Base-by-base conservation (phyloP, 2,329 filamentous ascomycete genomes). In the Aspergillus tubingensis region DNA sequence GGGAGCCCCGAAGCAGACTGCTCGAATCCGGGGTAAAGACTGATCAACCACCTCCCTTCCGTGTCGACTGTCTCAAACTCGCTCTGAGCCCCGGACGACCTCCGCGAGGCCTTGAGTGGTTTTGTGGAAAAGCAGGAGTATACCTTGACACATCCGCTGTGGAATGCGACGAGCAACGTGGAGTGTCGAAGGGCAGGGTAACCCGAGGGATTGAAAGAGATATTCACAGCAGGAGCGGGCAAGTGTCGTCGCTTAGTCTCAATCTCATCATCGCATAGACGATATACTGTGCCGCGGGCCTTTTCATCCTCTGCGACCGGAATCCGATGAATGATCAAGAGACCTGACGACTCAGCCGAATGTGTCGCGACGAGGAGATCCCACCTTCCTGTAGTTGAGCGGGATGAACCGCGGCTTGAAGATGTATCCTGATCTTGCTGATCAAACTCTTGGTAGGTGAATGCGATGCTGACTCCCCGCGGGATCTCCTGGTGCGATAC, bases 71-170 rank as follows among this genome's bases (percentile, higher is more conserved):
- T 68, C 8, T 76, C 76, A 19, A 67, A 66, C 11, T 76, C 74
- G 30, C 67, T 71, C 27, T 70, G 70, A 13, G 74, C 66, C 3
- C 64, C 66, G 11, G 73, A 72, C 3, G 70, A 66, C 19, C 73
- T 71, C 5, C 73, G 68, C 6, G 63, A 60, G 15, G 68, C 50
- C 50, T 67, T 74, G 6, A 65, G 65, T 15, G 63, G 58, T 44
- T 70, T 74, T 21, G 64, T 69, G 15, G 81, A 76, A 32, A 85
- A 80, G 25, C 82, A 82, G 56, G 86, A 83, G 67, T 85, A 86
- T 13, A 88, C 76, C 56, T 85, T 84, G 27, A 85, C 82, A 44
- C 77, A 79, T 5, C 86, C 85, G n/a, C 76, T 79, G 1, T 78
- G 70, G 58, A 87, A 84, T 1, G 81, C 78, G 6, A 88, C 75